phyloP scores from a whole-genome alignment of 2,329 filamentous ascomycete genomes.

The Talaromyces marneffei region DNA sequence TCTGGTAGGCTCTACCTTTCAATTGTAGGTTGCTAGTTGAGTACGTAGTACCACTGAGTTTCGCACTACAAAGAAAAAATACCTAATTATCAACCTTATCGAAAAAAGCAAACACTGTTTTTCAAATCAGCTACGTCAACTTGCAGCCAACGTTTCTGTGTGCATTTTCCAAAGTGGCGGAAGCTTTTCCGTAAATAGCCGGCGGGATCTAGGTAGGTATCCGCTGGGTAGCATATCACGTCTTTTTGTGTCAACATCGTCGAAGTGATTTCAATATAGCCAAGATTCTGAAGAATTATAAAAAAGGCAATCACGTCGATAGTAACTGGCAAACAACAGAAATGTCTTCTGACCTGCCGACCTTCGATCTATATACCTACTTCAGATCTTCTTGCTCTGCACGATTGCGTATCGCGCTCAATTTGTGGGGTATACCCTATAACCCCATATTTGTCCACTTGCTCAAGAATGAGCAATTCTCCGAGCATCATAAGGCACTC shows the following conservation, averaged over 20 bases:
- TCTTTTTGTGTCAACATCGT: not conserved
- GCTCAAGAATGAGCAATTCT: slow-evolving; percentile 49
- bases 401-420: slow-evolving; percentile 55
- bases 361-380: slow-evolving; percentile 44
- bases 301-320: not conserved
- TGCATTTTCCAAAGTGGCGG: not conserved
- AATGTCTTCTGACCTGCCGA: slow-evolving; percentile 7
- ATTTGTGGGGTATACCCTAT: slow-evolving; percentile 50
- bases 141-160: not conserved
- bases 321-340: not conserved
- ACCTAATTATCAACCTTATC: not conserved
- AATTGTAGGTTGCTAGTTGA: not conserved
- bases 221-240: not conserved
- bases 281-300: not conserved
- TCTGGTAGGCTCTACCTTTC: not conserved
- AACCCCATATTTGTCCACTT: slow-evolving; percentile 49
- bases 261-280: not conserved
- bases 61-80: no score
- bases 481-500: slow-evolving; percentile 39
- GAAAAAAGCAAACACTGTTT: not conserved
- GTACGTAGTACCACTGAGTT: not conserved
- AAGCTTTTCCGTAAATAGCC: slow-evolving; percentile 17
- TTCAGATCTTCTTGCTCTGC: slow-evolving; percentile 59
- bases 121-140: not conserved
- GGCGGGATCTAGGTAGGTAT: not conserved